Base-by-base conservation (phyloP, 2,329 filamentous ascomycete species). In the Paramyrothecium sp. region DNA sequence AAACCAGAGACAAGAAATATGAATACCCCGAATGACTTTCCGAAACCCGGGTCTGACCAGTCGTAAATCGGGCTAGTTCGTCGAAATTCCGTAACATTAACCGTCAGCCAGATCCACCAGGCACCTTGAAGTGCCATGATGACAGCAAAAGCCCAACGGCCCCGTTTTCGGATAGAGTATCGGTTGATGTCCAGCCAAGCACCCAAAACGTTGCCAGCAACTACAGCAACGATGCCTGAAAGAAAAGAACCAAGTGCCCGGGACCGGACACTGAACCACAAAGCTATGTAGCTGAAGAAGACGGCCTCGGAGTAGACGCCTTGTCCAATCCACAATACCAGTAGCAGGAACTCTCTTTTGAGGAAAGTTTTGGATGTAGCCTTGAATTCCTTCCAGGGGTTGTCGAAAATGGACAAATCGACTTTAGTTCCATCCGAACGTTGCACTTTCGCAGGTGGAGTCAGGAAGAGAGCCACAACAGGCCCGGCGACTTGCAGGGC, bases 31-130 rank as follows among this genome's bases (percentile, higher is more conserved):
- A 90, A 91, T 0, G 79, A 84, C 38, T 76, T 76, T 1, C 87
- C 88, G 56, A 91, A 90, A 0, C 85, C 86, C 0, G 73, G 60
- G 60, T 82, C 80, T 1, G 67, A 64, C 89, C 88, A 91, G 68
- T 91, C 89, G 63, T 83, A 87, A 1, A 78, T 78, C 0, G 87
- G 86, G 17, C 76, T 71, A 0, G 79, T 81, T 13, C 73, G 71
- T 11, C 75, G 76, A 67, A 84, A 90, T 38, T 83, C 75, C 0
- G 85, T 87, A 0, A 85, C 85, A 3, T 88, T 73, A 2, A 90
- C 70, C 0, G 86, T 87, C 0, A 81, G 79, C 87, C 88, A 90
- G 3, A 86, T 74, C 87, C 88, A 91, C 81, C 86, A 89, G 0
- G 76, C 85, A 1, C 87, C 87, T 64, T 89, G 86, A 0, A 87